Evolutionary conservation across 345 rosid genomes (phyloP), one percentile per base, ranked within the genome.

Genomic region (Eucalyptus cloeziana): DNA sequence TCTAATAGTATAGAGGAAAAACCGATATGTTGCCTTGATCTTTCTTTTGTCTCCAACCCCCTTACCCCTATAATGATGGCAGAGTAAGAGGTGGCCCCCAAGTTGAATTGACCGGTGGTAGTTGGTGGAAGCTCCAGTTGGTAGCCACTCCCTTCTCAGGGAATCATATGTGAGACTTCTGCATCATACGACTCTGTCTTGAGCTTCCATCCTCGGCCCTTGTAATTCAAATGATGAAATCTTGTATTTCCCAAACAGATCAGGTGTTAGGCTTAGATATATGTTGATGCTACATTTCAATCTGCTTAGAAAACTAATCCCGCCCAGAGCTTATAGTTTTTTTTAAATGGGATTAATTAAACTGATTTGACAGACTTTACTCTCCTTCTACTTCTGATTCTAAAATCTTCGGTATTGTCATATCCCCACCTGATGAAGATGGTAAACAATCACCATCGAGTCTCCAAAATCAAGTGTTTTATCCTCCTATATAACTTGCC

Each of bases 71-170:
- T 87, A 90, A 88, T 69, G 88, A 47, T 86, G 90, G 90, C 33
- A 86, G 88, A 86, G 91, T 71, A 76, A 60, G 89, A 49, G 81
- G 88, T 87, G 88, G 54, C 90, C 91, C 76, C 60, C 87, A 91
- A 89, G 91, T 19, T 22, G 88, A 89, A 89, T 87, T 89, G 88
- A 87, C 87, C 33, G 6, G 86, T 87, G 87, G 87, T 80, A 71
- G 86, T 89, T 56, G 62, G 89, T 79, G 22, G 80, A 88, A 88
- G 89, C 88, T 90, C 86, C 43, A 62, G 27, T 86, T 31, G 80
- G 89, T 88, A 54, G 79, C 44, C 31, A 52, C 87, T 50, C 79
- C 79, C 86, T 88, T 81, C 87, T 76, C 79, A 30, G 40, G 86
- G 62, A 88, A 49, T 62, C 83, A 3, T 80, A 80, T 47, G 30